Conservation (phyloP, 1,284 basidiomycete species). For the Sphaerobolus stellatus region DNA sequence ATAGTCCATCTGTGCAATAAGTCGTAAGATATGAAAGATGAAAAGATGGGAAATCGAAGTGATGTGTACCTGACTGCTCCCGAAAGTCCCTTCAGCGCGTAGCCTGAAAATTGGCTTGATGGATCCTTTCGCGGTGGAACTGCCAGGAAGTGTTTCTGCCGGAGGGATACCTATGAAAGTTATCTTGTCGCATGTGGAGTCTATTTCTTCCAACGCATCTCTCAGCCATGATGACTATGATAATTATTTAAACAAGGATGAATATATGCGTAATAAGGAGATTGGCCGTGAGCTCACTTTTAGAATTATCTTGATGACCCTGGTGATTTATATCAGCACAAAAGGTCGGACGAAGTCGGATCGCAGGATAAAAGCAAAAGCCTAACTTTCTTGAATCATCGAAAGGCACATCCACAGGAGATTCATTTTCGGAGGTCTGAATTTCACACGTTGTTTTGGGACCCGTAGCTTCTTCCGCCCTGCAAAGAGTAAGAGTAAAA, state of each 20-base stretch:
- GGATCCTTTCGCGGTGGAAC: conserved; percentile 28
- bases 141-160: conserved; percentile 24
- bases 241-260: conserved; percentile 9
- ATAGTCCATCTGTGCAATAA: conserved; percentile 80
- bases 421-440: conserved; percentile 82
- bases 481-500: conserved; percentile 35
- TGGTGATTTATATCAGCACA: conserved; percentile 29
- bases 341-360: conserved; percentile 1
- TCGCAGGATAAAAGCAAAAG: conserved; percentile 14
- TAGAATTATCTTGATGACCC: conserved; percentile 81
- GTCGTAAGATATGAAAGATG: not conserved
- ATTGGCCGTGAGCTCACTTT: conserved; percentile 51
- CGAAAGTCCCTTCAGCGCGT: conserved; percentile 75
- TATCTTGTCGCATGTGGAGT: conserved; percentile 79
- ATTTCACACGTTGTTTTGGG: conserved; percentile 90
- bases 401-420: conserved; percentile 77
- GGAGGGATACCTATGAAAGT: conserved; percentile 78
- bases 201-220: conserved; percentile 87
- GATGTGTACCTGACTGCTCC: conserved; percentile 70
- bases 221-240: conserved; percentile 84
- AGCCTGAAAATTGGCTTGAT: conserved; percentile 69
- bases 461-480: conserved; percentile 79
- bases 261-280: not conserved
- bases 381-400: conserved; percentile 67
- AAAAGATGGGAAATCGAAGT: not conserved